phyloP scores from a whole-genome alignment of 2,329 filamentous ascomycete species.

The Exophiala lecanii-corni region DNA sequence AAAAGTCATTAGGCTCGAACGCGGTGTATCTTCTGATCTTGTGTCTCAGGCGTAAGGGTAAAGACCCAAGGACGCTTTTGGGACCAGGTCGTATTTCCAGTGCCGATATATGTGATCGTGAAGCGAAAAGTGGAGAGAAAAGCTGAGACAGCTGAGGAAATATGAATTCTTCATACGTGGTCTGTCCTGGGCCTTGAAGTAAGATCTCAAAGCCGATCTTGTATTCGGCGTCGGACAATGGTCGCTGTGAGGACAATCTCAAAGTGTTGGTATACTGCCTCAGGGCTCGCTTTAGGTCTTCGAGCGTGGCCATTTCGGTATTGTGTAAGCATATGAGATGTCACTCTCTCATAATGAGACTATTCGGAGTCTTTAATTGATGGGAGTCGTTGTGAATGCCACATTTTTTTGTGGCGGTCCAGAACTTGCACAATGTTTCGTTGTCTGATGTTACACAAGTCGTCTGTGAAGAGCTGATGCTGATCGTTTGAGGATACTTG shows the following conservation, averaged over 20 bases:
- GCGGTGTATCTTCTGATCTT: constrained; percentile 51
- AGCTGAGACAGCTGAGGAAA: constrained; percentile 46
- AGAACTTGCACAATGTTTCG: no score
- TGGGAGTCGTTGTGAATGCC: no score
- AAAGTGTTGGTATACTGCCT: constrained; percentile 30
- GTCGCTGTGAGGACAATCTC: constrained; percentile 27
- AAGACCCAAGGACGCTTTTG: constrained; percentile 48
- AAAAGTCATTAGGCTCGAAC: constrained; percentile 50
- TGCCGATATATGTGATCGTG: constrained; percentile 44
- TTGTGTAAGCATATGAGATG: no score
- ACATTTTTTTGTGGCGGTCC: no score
- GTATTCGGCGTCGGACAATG: constrained; percentile 48
- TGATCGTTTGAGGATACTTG: no score
- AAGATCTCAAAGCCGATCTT: constrained; percentile 46
- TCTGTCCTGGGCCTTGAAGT: constrained; percentile 32
- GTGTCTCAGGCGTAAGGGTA: constrained; percentile 41
- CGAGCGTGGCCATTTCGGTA: constrained; percentile 46
- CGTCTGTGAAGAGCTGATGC: no score
- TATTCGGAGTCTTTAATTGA: no score
- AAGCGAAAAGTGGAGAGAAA: constrained; percentile 40
- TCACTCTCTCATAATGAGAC: no score
- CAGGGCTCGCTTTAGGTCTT: constrained; percentile 41
- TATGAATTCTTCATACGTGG: constrained; percentile 49
- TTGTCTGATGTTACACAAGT: no score
- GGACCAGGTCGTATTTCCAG: constrained; percentile 59